These are phyloP conservation scores for Yamadazyma membranifaciens DNA, from an alignment of 1,139 yeast species.

Conservation along the genomic window DNA sequence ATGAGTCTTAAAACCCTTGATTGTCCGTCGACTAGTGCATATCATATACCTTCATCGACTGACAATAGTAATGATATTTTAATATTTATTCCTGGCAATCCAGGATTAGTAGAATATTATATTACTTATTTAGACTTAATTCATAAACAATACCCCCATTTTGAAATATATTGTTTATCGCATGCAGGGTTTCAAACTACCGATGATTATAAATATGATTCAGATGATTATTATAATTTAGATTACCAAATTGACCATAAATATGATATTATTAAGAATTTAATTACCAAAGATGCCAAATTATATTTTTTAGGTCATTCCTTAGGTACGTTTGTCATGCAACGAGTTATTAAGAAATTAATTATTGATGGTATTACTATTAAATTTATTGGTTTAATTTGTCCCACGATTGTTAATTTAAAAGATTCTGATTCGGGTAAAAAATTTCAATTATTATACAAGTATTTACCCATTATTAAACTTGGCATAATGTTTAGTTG, in stretches of 20 bases:
- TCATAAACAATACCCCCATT: slow-evolving; percentile 40
- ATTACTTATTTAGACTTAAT: slow-evolving; percentile 46
- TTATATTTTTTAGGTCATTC: slow-evolving; percentile 59
- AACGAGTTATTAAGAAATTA: slow-evolving; percentile 39
- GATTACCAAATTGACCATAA: slow-evolving; percentile 56
- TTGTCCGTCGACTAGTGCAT: slow-evolving; percentile 28
- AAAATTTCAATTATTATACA: slow-evolving; percentile 28
- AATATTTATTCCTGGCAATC: slow-evolving; percentile 67
- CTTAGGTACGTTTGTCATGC: slow-evolving; percentile 58
- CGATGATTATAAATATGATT: slow-evolving; percentile 15
- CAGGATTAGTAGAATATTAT: slow-evolving; percentile 63
- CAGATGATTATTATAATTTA: slow-evolving; percentile 27
- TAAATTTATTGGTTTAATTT: slow-evolving; percentile 54
- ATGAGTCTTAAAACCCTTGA: slow-evolving; percentile 18
- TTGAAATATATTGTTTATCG: slow-evolving; percentile 53
- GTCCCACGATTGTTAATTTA: slow-evolving; percentile 63
- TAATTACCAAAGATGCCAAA: slow-evolving; percentile 1
- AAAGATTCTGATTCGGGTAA: slow-evolving; percentile 52
- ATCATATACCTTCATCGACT: slow-evolving; percentile 22
- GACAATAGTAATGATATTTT: slow-evolving; percentile 23
- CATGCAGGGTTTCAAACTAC: slow-evolving; percentile 53
- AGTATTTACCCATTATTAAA: slow-evolving; percentile 32
- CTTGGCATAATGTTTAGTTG: slow-evolving; percentile 20
- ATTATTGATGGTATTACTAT: slow-evolving; percentile 21
- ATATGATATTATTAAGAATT: slow-evolving; percentile 31